phyloP scores from a whole-genome alignment of 345 rosid species.

The Salix udensis region DNA sequence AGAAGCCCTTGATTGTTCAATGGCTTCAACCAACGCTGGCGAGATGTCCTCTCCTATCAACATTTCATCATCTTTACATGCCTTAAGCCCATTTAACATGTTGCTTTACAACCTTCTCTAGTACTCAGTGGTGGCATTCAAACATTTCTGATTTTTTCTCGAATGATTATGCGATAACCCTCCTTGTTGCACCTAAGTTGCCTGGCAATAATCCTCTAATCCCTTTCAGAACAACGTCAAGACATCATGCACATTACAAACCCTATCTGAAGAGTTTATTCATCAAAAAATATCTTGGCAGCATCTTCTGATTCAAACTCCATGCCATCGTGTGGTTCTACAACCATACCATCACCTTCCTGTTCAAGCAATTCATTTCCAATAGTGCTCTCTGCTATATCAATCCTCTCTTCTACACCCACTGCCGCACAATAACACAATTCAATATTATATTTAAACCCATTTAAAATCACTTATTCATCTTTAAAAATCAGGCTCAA shows the following conservation, averaged over 20 bases:
- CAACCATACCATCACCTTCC: constrained; percentile 31
- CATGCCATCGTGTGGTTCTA: constrained; percentile 78
- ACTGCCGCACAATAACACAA: constrained; percentile 33
- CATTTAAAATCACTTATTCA: background rate
- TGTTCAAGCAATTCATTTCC: constrained; percentile 23
- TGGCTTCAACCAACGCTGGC: no score
- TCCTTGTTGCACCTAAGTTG: constrained; percentile 79
- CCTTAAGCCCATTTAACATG: no score
- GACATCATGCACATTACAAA: constrained; percentile 95
- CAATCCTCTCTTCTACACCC: constrained; percentile 49
- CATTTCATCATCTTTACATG: no score
- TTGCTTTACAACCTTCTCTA: constrained; percentile 42
- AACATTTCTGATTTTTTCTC: no score
- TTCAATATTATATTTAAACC: background rate
- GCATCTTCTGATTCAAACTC: constrained; percentile 85
- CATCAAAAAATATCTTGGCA: constrained; percentile 77
- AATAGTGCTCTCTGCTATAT: constrained; percentile 34
- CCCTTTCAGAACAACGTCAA: constrained; percentile 88
- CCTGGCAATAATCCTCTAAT: constrained; percentile 79
- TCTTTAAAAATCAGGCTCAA: background rate
- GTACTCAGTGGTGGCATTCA: no score
- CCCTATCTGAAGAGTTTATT: constrained; percentile 69
- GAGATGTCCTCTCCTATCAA: no score
- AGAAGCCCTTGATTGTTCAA: no score
- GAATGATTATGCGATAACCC: no score